Conservation (phyloP, 23 red algal genomes). For the Gracilaria gracilis region DNA sequence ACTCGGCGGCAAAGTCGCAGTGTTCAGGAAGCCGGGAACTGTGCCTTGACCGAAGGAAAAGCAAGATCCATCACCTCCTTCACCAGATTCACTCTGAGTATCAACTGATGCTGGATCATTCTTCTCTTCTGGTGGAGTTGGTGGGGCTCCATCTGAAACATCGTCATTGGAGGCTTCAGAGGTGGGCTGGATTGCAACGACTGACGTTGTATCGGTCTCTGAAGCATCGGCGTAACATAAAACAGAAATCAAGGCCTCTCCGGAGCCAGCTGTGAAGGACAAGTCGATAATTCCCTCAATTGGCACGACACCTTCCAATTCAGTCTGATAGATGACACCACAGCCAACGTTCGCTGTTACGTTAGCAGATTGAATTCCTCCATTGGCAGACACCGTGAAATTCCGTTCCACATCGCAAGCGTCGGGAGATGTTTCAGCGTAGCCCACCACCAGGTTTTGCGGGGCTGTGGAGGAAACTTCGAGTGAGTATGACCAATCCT, state of each 20-base stretch:
- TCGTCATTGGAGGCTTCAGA: background rate
- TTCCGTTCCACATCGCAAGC: constrained; percentile 26
- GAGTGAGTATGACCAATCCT: constrained; percentile 57
- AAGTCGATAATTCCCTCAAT: constrained; percentile 48
- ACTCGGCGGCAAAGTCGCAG: background rate
- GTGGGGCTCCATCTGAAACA: background rate
- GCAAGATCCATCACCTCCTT: background rate
- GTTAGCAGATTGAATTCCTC: constrained; percentile 25
- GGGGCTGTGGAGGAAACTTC: constrained; percentile 19
- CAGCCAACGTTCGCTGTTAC: constrained; percentile 46
- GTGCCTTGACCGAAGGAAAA: constrained; percentile 49
- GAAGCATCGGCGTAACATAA: constrained; percentile 57
- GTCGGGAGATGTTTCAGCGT: constrained; percentile 48
- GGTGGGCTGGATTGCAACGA: background rate
- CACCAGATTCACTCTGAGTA: background rate
- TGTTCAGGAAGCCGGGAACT: constrained; percentile 32
- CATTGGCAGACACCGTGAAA: constrained; percentile 45
- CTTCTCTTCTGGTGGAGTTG: background rate
- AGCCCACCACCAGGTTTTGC: constrained; percentile 49
- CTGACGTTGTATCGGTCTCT: background rate
- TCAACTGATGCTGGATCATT: background rate
- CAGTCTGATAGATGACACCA: constrained; percentile 29
- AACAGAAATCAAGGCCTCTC: constrained; percentile 53
- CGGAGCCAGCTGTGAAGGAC: constrained; percentile 28
- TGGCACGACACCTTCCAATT: constrained; percentile 27